A percentile compares a stretch with the other conserved stretches of the same genome.
Conservation (phyloP, 208 protist species). For the Vickermania spadyakhi region DNA sequence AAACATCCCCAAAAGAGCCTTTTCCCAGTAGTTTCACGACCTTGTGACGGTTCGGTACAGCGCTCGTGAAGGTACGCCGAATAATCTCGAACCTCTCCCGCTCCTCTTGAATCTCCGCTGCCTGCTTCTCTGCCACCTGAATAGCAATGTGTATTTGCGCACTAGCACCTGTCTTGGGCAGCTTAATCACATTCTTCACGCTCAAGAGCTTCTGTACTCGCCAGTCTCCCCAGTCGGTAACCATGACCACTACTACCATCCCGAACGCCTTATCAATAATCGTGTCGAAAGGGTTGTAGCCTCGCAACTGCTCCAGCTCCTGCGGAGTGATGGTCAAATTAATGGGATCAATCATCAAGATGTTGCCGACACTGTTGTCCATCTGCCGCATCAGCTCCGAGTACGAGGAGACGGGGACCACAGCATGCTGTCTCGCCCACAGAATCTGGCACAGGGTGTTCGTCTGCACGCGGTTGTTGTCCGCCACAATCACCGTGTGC, state of each 20-base stretch:
- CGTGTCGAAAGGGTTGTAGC: constrained; percentile 45
- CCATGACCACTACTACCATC: constrained; percentile 66
- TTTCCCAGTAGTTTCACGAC: constrained; percentile 56
- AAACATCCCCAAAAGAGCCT: constrained; percentile 84
- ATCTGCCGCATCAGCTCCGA: constrained; percentile 61
- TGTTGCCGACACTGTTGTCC: constrained; percentile 38
- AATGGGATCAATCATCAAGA: constrained; percentile 76
- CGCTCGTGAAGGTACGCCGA: constrained; percentile 55
- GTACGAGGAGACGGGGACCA: constrained; percentile 70
- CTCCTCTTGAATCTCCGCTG: constrained; percentile 66
- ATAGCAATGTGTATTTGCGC: constrained; percentile 77
- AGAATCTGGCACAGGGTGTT: constrained; percentile 63
- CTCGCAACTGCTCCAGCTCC: constrained; percentile 40
- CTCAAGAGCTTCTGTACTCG: constrained; percentile 65
- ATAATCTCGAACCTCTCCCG: constrained; percentile 72
- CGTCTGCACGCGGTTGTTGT: constrained; percentile 53
- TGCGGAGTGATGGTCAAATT: constrained; percentile 47
- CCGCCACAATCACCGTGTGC: constrained; percentile 69
- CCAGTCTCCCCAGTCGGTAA: constrained; percentile 72
- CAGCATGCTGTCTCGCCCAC: constrained; percentile 75
- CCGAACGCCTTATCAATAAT: constrained; percentile 27
- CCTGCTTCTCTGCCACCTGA: constrained; percentile 77
- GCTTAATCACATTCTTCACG: constrained; percentile 68
- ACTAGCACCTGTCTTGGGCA: constrained; percentile 60
- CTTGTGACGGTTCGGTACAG: constrained; percentile 42